Conservation (phyloP, 345 rosid species). For the Cardamine chenopodiifolia region DNA sequence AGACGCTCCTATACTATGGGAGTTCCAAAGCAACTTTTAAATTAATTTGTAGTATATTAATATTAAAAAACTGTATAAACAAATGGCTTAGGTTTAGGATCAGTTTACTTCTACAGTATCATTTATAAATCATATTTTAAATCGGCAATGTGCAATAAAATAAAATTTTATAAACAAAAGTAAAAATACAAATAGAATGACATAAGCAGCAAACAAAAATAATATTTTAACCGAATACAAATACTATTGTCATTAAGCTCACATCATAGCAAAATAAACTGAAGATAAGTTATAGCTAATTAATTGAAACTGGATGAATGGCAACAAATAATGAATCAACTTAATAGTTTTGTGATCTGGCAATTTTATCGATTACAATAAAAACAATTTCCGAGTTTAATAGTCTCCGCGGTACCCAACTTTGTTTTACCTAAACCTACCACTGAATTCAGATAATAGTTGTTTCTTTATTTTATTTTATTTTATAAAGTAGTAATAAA, state of each 20-base stretch:
- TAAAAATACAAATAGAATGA: not conserved
- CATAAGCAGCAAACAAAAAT: not conserved
- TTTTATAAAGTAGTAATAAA: not conserved
- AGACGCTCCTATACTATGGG: slow-evolving; percentile 36
- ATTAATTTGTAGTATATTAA: not conserved
- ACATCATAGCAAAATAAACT: not conserved
- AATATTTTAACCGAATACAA: no score
- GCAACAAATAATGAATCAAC: not conserved
- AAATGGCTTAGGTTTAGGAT: slow-evolving; percentile 17
- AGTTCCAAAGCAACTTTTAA: slow-evolving; percentile 22
- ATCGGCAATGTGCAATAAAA: not conserved
- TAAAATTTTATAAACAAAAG: not conserved
- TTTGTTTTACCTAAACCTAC: not conserved
- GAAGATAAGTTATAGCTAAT: not conserved
- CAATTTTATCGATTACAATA: not conserved
- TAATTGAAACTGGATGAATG: not conserved
- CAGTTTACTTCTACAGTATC: not conserved
- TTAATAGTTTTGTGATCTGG: not conserved
- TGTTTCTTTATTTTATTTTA: not conserved
- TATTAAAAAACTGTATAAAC: not conserved
- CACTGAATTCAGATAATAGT: not conserved
- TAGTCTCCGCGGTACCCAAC: not conserved
- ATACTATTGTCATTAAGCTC: not conserved
- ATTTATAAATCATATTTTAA: not conserved
- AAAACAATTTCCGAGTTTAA: not conserved